Evolutionary conservation across 73 alveolate species (phyloP).

Genomic region (Stentor coeruleus): DNA sequence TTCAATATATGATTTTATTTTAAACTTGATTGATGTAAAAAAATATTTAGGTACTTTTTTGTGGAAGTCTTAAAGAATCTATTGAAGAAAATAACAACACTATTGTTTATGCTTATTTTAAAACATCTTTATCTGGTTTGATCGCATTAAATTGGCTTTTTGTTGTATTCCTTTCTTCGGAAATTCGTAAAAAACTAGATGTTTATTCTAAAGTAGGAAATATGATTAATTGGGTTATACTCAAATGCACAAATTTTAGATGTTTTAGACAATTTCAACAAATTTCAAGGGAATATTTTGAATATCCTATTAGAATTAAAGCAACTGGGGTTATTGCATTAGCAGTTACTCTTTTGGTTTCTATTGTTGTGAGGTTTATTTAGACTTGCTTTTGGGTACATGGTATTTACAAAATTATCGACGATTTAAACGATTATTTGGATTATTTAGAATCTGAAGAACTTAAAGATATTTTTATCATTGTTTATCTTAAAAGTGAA

Average conservation of each 20-base stretch:
- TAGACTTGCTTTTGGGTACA: not conserved
- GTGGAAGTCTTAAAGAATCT: not conserved
- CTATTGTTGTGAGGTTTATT: not conserved
- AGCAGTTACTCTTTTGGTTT: not conserved
- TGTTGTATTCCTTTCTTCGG: not conserved
- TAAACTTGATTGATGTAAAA: not conserved
- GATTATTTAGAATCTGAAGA: not conserved
- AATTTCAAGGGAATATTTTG: not conserved
- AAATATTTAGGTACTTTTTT: not conserved
- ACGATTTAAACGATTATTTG: not conserved
- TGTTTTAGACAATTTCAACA: not conserved
- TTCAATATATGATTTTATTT: not conserved
- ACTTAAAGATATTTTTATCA: not conserved
- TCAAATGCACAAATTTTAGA: not conserved
- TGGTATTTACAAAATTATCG: constrained; percentile 7
- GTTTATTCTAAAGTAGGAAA: not conserved
- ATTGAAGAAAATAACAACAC: not conserved
- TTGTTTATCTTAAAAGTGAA: not conserved
- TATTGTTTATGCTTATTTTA: constrained; percentile 6
- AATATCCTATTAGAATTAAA: constrained; percentile 12
- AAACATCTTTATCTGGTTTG: not conserved
- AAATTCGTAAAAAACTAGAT: not conserved
- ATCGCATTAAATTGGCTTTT: not conserved
- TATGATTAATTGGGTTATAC: not conserved
- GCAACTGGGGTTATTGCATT: constrained; percentile 9